Evolutionary conservation across 257 asterid species (phyloP).

Genomic region (Paraleonurus japonicus): DNA sequence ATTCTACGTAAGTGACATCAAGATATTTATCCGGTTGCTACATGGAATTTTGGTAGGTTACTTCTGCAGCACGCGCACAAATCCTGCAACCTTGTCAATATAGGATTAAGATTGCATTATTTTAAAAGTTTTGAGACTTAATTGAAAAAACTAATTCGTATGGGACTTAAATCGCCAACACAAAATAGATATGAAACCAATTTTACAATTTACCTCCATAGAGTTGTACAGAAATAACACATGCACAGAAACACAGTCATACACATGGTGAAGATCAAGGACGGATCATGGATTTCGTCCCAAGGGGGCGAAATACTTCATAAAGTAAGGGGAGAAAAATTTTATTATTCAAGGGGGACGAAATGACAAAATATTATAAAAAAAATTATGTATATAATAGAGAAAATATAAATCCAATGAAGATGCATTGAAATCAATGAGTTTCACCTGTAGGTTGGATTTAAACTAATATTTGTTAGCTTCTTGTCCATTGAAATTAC

Average conservation of each 20-base stretch:
- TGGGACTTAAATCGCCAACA: not conserved
- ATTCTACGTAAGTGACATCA: not conserved
- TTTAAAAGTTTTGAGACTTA: not conserved
- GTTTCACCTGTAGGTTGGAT: constrained; percentile 51
- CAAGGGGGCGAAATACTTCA: no score
- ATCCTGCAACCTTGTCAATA: not conserved
- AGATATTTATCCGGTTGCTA: not conserved
- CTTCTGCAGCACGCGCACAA: no score
- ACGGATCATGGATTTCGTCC: no score
- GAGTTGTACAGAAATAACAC: not conserved
- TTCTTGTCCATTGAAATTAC: not conserved
- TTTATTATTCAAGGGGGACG: no score
- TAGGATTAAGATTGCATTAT: not conserved
- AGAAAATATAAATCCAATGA: no score
- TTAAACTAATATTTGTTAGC: not conserved
- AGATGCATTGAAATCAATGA: constrained; percentile 55
- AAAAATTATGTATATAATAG: no score
- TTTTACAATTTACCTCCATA: not conserved
- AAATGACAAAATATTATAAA: no score
- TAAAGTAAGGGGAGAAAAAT: no score
- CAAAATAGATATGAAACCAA: not conserved
- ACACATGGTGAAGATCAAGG: constrained; percentile 43
- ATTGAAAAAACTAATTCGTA: not conserved
- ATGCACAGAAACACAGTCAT: not conserved
- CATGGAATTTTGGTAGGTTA: not conserved